Percentiles rank a stretch among this genome's conserved stretches.
phyloP scores from a whole-genome alignment of 2,329 filamentous ascomycete species.

The Ceratocystis huliohia region DNA sequence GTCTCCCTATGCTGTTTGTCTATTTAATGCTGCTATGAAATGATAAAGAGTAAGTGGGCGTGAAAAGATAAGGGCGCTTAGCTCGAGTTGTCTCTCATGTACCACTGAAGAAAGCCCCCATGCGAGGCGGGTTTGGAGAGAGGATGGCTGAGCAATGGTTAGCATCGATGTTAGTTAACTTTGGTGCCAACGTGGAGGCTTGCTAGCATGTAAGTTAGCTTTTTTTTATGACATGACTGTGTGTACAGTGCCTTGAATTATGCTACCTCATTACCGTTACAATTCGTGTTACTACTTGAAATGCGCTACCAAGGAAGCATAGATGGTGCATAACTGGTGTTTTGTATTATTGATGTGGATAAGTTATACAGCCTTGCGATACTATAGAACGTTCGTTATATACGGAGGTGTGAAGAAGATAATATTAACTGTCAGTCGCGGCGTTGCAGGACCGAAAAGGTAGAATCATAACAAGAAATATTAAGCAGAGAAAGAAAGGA shows the following conservation, averaged over 20 bases:
- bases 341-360: neutral
- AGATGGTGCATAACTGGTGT: neutral
- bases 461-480: neutral
- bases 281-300: neutral
- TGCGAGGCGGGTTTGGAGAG: neutral
- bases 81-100: neutral
- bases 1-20: neutral
- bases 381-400: neutral
- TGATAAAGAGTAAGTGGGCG: neutral
- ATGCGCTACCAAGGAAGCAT: neutral
- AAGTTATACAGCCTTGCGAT: neutral
- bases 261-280: neutral
- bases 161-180: too few relatives aligned
- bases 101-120: neutral
- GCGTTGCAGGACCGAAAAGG: neutral
- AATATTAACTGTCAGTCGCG: neutral
- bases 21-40: slow-evolving; percentile 1
- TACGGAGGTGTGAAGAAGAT: neutral
- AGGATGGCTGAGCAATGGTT: neutral
- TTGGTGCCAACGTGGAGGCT: neutral
- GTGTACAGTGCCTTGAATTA: neutral
- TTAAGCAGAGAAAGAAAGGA: neutral
- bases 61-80: neutral
- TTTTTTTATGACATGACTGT: neutral
- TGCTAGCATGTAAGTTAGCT: neutral